A percentile compares a stretch with the other conserved stretches of the same genome.
These are phyloP conservation scores for Pseudopithomyces maydicus DNA, from an alignment of 2,329 filamentous ascomycete species.

Conservation along the genomic window DNA sequence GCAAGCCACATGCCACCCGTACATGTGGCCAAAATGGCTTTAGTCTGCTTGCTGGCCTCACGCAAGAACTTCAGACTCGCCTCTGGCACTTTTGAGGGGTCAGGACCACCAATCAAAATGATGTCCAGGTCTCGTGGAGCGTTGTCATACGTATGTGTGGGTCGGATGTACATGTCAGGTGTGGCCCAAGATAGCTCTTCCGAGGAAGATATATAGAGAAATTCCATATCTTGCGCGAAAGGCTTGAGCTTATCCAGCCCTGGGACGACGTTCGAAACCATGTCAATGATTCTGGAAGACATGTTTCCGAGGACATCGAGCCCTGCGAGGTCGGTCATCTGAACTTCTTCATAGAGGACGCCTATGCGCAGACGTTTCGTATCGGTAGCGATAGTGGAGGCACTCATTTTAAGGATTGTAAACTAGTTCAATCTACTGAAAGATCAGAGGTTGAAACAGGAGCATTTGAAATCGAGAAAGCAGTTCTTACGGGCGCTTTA, in stretches of 20 bases:
- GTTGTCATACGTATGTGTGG: constrained; percentile 25
- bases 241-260: constrained; percentile 17
- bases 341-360: constrained; percentile 47
- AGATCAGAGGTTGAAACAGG: too few species aligned
- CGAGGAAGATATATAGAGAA: constrained; percentile 47
- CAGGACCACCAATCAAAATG: constrained; percentile 46
- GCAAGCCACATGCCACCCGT: constrained; percentile 49
- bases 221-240: constrained; percentile 39
- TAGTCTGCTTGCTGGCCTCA: constrained; percentile 44
- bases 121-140: constrained; percentile 51
- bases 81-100: constrained; percentile 35
- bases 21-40: constrained; percentile 47
- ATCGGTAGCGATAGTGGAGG: not conserved
- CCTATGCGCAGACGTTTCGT: constrained; percentile 45
- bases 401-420: not conserved
- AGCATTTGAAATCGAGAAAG: too few species aligned
- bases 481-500: not conserved
- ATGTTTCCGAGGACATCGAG: constrained; percentile 49
- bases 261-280: constrained; percentile 19
- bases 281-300: constrained; percentile 28
- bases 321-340: constrained; percentile 48
- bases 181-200: constrained; percentile 39
- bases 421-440: not conserved
- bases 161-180: constrained; percentile 35
- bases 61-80: constrained; percentile 43